These are phyloP conservation scores for Cladosporium sp. DNA, from an alignment of 2,329 filamentous ascomycete species.

Conservation along the genomic window DNA sequence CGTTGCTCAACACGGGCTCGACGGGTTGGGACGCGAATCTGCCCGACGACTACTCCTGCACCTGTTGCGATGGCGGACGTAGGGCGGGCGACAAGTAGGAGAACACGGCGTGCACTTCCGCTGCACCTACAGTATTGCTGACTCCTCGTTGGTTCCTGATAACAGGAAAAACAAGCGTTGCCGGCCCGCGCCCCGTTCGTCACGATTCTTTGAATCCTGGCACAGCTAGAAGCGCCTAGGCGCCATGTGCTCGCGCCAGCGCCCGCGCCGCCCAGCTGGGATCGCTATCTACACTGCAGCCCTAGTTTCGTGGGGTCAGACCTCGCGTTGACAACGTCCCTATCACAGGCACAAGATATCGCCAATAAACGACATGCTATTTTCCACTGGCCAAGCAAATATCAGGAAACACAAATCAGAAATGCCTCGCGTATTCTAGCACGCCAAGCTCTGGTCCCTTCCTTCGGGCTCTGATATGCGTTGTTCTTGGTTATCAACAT, in stretches of 20 bases:
- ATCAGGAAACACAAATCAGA: neutral
- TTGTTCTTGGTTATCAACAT: neutral
- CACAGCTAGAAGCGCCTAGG: neutral
- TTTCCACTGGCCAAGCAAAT: neutral
- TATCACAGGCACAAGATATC: neutral
- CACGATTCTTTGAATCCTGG: neutral
- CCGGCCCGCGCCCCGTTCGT: slow-evolving; percentile 1
- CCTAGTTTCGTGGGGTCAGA: slow-evolving; percentile 1
- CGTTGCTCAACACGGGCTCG: neutral
- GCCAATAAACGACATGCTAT: neutral
- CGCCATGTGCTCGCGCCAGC: slow-evolving; percentile 1
- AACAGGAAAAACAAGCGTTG: neutral
- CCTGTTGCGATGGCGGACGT: neutral
- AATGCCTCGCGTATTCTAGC: neutral
- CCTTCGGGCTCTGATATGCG: neutral
- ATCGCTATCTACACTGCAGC: slow-evolving; percentile 1
- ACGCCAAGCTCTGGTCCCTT: neutral
- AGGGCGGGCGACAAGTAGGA: neutral
- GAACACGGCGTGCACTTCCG: neutral
- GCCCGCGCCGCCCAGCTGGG: neutral
- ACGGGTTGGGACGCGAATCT: neutral
- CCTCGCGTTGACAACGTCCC: neutral
- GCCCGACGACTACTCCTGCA: neutral
- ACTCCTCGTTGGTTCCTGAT: slow-evolving; percentile 3
- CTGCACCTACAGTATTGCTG: neutral